Percentiles rank a stretch among this genome's conserved stretches.
These are phyloP conservation scores for Neurospora sp. DNA, from an alignment of 495 filamentous ascomycete genomes.

Conservation along the genomic window DNA sequence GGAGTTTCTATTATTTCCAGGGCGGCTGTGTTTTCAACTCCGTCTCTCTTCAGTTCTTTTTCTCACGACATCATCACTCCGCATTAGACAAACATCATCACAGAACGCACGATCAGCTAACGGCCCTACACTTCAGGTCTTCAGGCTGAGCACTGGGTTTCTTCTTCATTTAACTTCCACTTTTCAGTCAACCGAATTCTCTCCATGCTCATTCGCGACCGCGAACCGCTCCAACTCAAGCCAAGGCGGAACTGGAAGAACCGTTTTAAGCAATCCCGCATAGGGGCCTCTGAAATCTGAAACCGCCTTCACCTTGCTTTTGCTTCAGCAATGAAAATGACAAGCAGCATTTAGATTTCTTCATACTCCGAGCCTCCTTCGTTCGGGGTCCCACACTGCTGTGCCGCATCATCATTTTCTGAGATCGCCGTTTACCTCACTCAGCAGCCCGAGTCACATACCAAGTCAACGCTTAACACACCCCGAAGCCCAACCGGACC, in stretches of 20 bases:
- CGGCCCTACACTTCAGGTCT: background rate
- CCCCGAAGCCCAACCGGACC: background rate
- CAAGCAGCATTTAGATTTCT: background rate
- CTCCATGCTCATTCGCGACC: constrained; percentile 13
- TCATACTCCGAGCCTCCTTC: background rate
- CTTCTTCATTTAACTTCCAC: background rate
- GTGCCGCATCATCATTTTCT: background rate
- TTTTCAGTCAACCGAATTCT: constrained; percentile 23
- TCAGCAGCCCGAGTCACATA: background rate
- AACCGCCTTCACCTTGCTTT: background rate
- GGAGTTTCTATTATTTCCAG: constrained; percentile 12
- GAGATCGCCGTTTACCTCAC: background rate
- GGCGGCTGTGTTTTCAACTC: constrained; percentile 10
- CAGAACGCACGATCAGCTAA: constrained; percentile 3
- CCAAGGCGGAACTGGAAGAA: constrained; percentile 1
- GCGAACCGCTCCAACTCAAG: background rate
- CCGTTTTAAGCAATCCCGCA: background rate
- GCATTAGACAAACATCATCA: background rate
- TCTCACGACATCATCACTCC: background rate
- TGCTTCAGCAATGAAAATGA: background rate
- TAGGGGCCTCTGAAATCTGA: background rate
- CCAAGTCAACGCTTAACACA: background rate
- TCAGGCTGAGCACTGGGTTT: background rate
- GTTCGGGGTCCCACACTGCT: background rate
- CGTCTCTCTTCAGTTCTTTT: background rate